phyloP scores from a whole-genome alignment of 768 basidiomycete species.

The Boletus rufocinnamomeus region DNA sequence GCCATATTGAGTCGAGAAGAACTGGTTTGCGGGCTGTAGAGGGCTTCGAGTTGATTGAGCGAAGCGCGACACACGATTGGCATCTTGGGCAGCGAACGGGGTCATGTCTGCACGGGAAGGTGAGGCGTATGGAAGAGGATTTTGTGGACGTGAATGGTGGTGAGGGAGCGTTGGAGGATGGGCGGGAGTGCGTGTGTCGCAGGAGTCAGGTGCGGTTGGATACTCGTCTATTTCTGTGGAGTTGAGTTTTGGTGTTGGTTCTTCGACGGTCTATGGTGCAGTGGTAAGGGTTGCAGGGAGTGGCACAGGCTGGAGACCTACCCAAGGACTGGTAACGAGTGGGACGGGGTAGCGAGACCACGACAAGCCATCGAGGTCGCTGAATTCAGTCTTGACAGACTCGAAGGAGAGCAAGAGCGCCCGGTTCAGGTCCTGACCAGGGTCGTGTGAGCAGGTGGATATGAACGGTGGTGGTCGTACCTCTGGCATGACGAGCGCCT shows the following conservation, averaged over 20 bases:
- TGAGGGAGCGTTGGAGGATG: constrained; percentile 11
- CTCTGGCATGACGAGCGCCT: constrained; percentile 60
- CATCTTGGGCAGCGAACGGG: constrained; percentile 39
- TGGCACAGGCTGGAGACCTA: constrained; percentile 12
- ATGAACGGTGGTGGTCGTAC: constrained; percentile 30
- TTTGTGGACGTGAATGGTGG: constrained; percentile 1
- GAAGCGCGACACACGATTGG: constrained; percentile 40
- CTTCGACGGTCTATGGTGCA: constrained; percentile 23
- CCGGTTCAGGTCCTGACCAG: constrained; percentile 33
- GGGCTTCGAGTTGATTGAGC: constrained; percentile 23
- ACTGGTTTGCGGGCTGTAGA: constrained; percentile 31
- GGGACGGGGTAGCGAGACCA: constrained; percentile 46
- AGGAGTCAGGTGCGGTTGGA: constrained; percentile 9
- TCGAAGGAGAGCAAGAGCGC: constrained; percentile 44
- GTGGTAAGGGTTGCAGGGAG: neutral
- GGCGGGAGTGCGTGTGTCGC: constrained; percentile 6
- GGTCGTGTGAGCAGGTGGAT: constrained; percentile 14
- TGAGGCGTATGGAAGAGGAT: constrained; percentile 29
- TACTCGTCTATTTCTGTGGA: constrained; percentile 24
- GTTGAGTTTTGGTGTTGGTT: constrained; percentile 33
- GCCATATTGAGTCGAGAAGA: constrained; percentile 12
- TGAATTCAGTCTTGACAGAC: constrained; percentile 61
- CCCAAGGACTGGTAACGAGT: constrained; percentile 29
- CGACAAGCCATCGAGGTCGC: constrained; percentile 59
- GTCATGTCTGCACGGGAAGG: constrained; percentile 42